Evolutionary conservation across 1,284 basidiomycete genomes (phyloP).

Genomic region (Rhodotorula sp.): DNA sequence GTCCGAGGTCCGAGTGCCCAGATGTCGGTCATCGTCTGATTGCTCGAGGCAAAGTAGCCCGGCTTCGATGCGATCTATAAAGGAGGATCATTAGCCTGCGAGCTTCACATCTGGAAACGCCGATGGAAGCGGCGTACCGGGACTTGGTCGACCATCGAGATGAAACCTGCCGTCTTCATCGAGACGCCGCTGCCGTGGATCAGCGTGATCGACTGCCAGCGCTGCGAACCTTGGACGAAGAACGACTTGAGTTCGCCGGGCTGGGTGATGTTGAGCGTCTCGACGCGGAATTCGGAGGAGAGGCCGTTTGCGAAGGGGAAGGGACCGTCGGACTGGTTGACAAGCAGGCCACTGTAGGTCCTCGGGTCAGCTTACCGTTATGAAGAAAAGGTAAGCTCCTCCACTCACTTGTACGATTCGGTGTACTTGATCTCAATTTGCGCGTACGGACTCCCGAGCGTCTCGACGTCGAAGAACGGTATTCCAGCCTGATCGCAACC

Average conservation of each 20-base stretch:
- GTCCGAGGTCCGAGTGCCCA: conserved; percentile 20
- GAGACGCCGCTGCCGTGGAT: conserved; percentile 6
- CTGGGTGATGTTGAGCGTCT: conserved; percentile 15
- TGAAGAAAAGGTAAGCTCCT: too few relatives aligned
- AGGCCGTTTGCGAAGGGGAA: conserved; percentile 16
- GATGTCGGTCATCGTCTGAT: conserved; percentile 3
- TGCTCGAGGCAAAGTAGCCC: conserved; percentile 14
- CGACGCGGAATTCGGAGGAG: conserved; percentile 18
- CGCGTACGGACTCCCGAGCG: not conserved
- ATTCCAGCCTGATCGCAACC: not conserved
- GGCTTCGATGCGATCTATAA: conserved; percentile 4
- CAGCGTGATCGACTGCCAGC: conserved; percentile 18
- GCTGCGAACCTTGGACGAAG: conserved; percentile 10
- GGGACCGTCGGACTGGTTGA: conserved; percentile 12
- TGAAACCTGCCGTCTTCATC: conserved; percentile 11
- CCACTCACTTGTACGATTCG: conserved; percentile 6
- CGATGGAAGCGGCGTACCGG: not conserved
- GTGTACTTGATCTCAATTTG: conserved; percentile 20
- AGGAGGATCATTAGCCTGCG: not conserved
- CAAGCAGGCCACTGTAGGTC: conserved; percentile 1
- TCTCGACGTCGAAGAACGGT: conserved; percentile 3
- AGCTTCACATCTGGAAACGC: too few relatives aligned
- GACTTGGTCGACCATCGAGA: conserved; percentile 2
- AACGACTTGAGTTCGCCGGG: conserved; percentile 8
- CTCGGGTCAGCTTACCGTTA: not conserved